Evolutionary conservation across 306 rosid species (phyloP).

Genomic region (Acacia confusa): DNA sequence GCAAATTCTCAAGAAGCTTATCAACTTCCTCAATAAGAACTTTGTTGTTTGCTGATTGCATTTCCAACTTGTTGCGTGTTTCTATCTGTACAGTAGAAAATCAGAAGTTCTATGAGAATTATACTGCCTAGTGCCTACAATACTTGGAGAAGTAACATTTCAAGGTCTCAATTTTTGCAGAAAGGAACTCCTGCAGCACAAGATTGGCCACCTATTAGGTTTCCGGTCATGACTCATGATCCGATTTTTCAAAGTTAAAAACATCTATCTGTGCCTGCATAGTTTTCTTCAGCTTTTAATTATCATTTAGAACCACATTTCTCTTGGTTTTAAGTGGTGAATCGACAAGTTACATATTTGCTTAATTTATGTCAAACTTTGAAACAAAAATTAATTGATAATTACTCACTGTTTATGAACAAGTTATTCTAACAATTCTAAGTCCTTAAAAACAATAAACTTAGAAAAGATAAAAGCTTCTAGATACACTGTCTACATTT

Average conservation of each 20-base stretch:
- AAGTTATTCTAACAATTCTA: neutral
- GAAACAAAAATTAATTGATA: no score
- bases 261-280: neutral
- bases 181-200: constrained; percentile 8
- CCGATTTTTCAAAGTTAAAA: neutral
- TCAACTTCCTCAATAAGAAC: constrained; percentile 84
- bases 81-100: constrained; percentile 72
- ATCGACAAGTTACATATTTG: neutral
- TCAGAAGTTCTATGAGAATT: constrained; percentile 26
- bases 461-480: neutral
- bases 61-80: constrained; percentile 88
- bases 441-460: neutral
- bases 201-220: neutral
- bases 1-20: constrained; percentile 76
- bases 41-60: constrained; percentile 82
- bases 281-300: neutral
- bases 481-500: neutral
- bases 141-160: neutral
- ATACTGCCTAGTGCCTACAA: neutral
- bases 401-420: no score
- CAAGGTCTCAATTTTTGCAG: neutral
- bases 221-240: neutral
- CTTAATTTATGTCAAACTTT: neutral
- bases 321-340: neutral
- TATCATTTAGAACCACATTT: neutral